These are phyloP conservation scores for Teunomyces pallodes DNA, from an alignment of 805 yeast species.

Conservation along the genomic window DNA sequence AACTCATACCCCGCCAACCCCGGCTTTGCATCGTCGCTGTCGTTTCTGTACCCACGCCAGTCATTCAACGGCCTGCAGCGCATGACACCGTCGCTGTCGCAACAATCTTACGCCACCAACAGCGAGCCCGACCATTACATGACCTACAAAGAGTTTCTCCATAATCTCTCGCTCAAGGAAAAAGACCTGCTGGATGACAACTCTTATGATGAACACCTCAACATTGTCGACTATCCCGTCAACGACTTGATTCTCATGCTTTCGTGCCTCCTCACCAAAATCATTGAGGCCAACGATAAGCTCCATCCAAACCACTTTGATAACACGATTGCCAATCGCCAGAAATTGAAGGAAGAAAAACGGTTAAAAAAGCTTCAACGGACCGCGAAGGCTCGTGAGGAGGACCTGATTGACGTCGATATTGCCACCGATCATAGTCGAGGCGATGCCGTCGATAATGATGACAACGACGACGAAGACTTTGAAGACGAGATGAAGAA, in stretches of 20 bases:
- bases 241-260: slow-evolving; percentile 80
- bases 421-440: slow-evolving; percentile 13
- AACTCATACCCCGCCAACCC: slow-evolving; percentile 6
- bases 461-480: slow-evolving; percentile 27
- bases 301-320: slow-evolving; percentile 68
- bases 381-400: slow-evolving; percentile 7
- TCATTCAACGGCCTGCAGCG: not conserved
- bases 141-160: slow-evolving; percentile 41
- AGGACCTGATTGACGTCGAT: slow-evolving; percentile 9
- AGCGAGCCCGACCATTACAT: slow-evolving; percentile 22
- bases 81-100: not conserved
- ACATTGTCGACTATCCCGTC: slow-evolving; percentile 81
- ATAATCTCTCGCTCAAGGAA: slow-evolving; percentile 22
- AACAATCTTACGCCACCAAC: not conserved
- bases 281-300: slow-evolving; percentile 86
- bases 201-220: slow-evolving; percentile 49
- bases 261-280: slow-evolving; percentile 78
- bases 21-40: slow-evolving; percentile 1
- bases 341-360: slow-evolving; percentile 34
- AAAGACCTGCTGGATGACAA: slow-evolving; percentile 5
- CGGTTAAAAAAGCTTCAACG: slow-evolving; percentile 25
- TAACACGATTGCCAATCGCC: slow-evolving; percentile 41
- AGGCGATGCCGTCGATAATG: slow-evolving; percentile 16
- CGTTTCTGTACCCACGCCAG: not conserved
- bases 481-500: slow-evolving; percentile 45